phyloP scores from a whole-genome alignment of 768 basidiomycete genomes.

The Auriscalpium vulgare region DNA sequence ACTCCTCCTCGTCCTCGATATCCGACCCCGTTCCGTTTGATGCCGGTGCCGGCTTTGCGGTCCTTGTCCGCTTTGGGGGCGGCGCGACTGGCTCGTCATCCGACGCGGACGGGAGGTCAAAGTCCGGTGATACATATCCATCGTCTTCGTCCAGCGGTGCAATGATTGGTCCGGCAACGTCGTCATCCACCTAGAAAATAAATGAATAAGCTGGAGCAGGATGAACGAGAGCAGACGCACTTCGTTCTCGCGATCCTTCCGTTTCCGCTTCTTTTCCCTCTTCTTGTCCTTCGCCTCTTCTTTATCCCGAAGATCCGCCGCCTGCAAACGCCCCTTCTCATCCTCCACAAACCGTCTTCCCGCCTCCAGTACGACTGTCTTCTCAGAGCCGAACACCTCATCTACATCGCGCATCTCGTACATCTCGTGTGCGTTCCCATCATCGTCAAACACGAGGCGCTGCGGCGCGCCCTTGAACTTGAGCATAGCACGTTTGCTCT shows the following conservation, averaged over 20 bases:
- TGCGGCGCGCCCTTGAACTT: constrained; percentile 50
- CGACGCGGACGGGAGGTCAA: constrained; percentile 39
- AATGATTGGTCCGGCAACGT: constrained; percentile 23
- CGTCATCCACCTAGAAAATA: constrained; percentile 16
- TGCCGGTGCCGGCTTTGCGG: constrained; percentile 7
- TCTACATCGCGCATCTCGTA: constrained; percentile 78
- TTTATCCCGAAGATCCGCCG: constrained; percentile 69
- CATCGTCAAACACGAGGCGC: constrained; percentile 88
- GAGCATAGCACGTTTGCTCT: constrained; percentile 63
- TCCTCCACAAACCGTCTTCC: constrained; percentile 63
- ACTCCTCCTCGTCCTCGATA: constrained; percentile 48
- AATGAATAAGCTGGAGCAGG: background rate
- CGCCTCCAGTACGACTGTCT: constrained; percentile 54
- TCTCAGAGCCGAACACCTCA: constrained; percentile 53
- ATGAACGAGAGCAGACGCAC: constrained; percentile 9
- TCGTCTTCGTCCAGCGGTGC: constrained; percentile 41
- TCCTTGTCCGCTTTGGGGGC: constrained; percentile 26
- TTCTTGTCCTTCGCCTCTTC: constrained; percentile 82
- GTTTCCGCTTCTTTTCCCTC: constrained; percentile 85
- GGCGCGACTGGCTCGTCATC: constrained; percentile 23
- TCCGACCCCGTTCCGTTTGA: constrained; percentile 22
- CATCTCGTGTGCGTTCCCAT: constrained; percentile 69
- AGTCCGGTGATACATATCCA: constrained; percentile 66
- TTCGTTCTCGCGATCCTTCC: constrained; percentile 63
- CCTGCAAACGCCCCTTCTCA: constrained; percentile 65